Evolutionary conservation across 2,329 filamentous ascomycete species (phyloP).

Genomic region (Aquanectria penicillioides): DNA sequence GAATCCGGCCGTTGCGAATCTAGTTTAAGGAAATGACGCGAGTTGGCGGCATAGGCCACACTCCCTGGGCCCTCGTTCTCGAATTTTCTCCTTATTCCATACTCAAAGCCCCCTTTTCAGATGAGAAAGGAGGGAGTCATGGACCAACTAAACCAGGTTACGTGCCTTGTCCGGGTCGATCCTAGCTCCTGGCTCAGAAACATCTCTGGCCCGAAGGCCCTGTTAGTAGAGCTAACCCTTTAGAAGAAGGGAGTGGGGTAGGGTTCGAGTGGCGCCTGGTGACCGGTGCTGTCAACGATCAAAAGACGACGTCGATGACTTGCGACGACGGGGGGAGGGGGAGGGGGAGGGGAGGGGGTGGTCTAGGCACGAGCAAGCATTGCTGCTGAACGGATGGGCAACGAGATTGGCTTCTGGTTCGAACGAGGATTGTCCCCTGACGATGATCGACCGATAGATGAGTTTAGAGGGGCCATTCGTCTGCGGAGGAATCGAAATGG

Average conservation of each 20-base stretch:
- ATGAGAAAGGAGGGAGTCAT: neutral
- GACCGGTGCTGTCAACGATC: slow-evolving; percentile 21
- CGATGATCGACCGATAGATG: slow-evolving; percentile 39
- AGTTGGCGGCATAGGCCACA: neutral
- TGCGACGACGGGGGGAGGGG: neutral
- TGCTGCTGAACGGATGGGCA: slow-evolving; percentile 2
- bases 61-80: neutral
- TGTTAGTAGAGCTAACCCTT: neutral
- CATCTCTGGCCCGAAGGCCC: slow-evolving; percentile 3
- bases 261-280: slow-evolving; percentile 14
- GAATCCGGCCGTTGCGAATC: too few relatives aligned
- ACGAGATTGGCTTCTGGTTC: slow-evolving; percentile 40
- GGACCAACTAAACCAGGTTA: neutral
- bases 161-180: neutral
- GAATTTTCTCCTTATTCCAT: neutral
- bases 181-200: neutral
- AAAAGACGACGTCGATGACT: neutral
- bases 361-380: neutral
- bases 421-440: slow-evolving; percentile 31
- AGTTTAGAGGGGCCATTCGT: slow-evolving; percentile 27
- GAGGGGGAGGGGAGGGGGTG: neutral
- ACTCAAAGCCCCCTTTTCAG: neutral
- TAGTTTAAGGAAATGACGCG: neutral
- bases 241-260: slow-evolving; percentile 5
- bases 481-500: slow-evolving; percentile 17